Evolutionary conservation across 2,329 filamentous ascomycete species (phyloP).

Genomic region (Gyromitra esculenta): DNA sequence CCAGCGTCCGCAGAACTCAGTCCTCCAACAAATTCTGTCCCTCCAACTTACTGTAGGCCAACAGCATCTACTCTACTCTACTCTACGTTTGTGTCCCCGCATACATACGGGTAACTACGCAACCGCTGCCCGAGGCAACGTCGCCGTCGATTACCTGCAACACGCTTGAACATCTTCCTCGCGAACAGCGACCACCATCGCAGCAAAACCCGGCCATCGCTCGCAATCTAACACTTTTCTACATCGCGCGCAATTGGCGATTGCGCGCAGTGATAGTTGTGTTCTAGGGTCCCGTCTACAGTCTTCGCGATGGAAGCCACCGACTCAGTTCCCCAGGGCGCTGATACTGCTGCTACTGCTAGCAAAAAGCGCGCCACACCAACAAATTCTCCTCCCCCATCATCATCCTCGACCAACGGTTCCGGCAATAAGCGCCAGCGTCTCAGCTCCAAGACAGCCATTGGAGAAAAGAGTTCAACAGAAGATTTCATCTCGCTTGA

Average conservation of each 20-base stretch:
- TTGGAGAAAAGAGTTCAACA: conserved; percentile 16
- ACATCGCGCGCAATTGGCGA: conserved; percentile 33
- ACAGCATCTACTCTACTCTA: not conserved
- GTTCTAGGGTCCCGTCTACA: conserved; percentile 27
- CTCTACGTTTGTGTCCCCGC: conserved; percentile 11
- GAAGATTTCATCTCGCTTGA: conserved; percentile 49
- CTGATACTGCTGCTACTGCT: conserved; percentile 6
- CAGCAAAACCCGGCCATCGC: conserved; percentile 9
- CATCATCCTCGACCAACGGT: conserved; percentile 22
- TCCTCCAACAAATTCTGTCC: not conserved
- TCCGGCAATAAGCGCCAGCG: conserved; percentile 39
- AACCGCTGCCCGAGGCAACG: not conserved
- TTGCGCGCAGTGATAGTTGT: conserved; percentile 42
- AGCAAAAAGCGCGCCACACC: conserved; percentile 43
- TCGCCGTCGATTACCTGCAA: conserved; percentile 7
- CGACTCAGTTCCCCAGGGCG: conserved; percentile 6
- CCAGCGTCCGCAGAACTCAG: not conserved
- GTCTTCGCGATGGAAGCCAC: conserved; percentile 29
- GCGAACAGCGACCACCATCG: conserved; percentile 7
- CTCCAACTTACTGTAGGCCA: not conserved
- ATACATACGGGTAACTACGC: conserved; percentile 35
- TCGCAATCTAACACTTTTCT: conserved; percentile 31
- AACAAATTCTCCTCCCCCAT: conserved; percentile 11
- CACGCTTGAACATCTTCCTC: not conserved
- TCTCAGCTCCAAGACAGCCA: conserved; percentile 11